Base-by-base conservation (phyloP, 257 asterid genomes). In the Forsythia suspensa region DNA sequence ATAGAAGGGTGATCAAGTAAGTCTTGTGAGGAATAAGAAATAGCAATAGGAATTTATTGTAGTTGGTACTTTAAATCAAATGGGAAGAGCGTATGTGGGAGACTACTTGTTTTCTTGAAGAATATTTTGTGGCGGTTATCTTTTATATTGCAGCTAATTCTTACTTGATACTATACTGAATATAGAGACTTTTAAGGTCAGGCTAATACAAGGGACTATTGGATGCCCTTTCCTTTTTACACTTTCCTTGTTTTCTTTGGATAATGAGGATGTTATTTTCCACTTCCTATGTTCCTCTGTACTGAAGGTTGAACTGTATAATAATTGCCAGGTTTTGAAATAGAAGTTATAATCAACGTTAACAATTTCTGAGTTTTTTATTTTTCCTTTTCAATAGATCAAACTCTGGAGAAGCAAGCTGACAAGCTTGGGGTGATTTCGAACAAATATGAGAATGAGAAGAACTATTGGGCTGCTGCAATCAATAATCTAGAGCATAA, bases 341-440 rank as follows among this genome's bases (percentile, higher is more conserved):
- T 21, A 63, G 16, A 20, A 61, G 38, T 21, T 3, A 21, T 61
- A 8, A 20, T 13, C 18, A 61, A 61, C 11, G 68, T 15, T 44
- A 52, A 59, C 70, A 15, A 16, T 52, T 52, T 52, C 34, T 59
- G 36, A 59, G 67, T 63, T 21, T 3, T 72, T 8, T 44, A 13
- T 71, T 66, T 18, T 44, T 75, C 71, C 55, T 71, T 38, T 82
- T 77, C 70, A 76, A 55, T 83, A 94, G 99, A 92, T 77, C 92
- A 94, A 86, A 84, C 87, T 69, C 82, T 96, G 67, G 92, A 88
- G 85, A 84, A 85, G 83, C 96, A 94, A 86, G 76, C 96, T 51
- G 80, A 79, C 70, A 76, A 86, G 80, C 84, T 96, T 76, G 88
- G 80, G 77, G 87, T 85, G 48, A 79, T 96, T 41, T 86, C 98